Base-by-base conservation (phyloP, 805 yeast species). In the Yarrowia keelungensis region DNA sequence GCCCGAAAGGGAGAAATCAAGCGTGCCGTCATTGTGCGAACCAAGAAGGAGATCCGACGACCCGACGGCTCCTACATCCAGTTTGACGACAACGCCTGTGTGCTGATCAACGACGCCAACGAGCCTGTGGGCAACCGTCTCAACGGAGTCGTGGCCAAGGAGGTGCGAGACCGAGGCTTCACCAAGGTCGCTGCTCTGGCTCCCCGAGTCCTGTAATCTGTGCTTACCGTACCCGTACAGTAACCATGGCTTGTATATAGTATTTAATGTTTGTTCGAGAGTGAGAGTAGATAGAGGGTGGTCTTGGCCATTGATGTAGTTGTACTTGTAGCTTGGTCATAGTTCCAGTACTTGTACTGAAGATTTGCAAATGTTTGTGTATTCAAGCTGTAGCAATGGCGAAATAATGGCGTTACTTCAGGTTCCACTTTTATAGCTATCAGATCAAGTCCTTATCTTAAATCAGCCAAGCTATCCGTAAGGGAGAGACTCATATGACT, bases 21-120 rank as follows among this genome's bases (percentile, higher is more conserved):
- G 70, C 94, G 96, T 75, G 99, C 98, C 4, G 94, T 95, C 39
- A 90, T 95, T 51, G 98, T 93, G 19, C 88, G 99, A 79, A 92
- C 98, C 0, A 92, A 89, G 80, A 92, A 92, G 72, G 86, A 87
- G 68, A 85, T 85, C 71, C 84, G 84, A 74, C 86, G 99, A 76
- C 84, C 88, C 3, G 98, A 95, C 77, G 99, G 99, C 3, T 84
- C 97, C 1, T 87, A 87, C 26, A 84, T 95, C 38, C 83, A 90
- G 73, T 95, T 95, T 77, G 97, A 93, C 77, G 99, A 95, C 79
- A 95, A 94, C 78, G 99, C 99, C 0, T 93, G 98, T 81, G 98
- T 95, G 42, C 84, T 95, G 75, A 86, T 94, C 71, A 93, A 95
- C 81, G 94, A 94, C 80, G 90, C 88, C 75, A 89, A 91, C 38